Conservation (phyloP, 768 basidiomycete genomes). For the Suillus sp. region DNA sequence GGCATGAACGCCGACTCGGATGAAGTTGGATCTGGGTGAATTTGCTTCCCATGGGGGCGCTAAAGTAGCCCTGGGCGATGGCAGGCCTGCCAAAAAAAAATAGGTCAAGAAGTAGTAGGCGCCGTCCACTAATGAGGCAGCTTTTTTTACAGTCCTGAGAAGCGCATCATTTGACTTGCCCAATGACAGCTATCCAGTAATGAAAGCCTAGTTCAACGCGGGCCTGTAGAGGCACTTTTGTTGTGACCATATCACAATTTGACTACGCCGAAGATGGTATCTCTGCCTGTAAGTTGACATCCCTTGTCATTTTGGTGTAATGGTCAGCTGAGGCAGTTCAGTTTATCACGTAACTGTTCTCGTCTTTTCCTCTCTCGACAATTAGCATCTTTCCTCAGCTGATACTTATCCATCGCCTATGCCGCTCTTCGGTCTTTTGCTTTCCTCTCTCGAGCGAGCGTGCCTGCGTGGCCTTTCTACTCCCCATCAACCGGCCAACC, state of each 20-base stretch:
- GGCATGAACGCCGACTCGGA: neutral
- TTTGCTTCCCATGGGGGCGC: neutral
- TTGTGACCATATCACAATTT: neutral
- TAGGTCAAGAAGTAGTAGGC: neutral
- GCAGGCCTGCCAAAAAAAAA: slow-evolving; percentile 1
- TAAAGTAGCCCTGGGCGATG: neutral
- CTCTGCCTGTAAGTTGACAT: neutral
- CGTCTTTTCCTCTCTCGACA: slow-evolving; percentile 20
- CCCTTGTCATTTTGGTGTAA: slow-evolving; percentile 16
- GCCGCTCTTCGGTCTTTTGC: slow-evolving; percentile 19
- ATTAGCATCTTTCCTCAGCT: slow-evolving; percentile 21
- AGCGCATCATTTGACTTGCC: slow-evolving; percentile 5
- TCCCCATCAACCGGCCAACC: slow-evolving; percentile 31
- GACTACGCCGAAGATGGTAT: slow-evolving; percentile 6
- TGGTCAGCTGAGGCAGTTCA: slow-evolving; percentile 23
- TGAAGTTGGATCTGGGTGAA: slow-evolving; percentile 5
- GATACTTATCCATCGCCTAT: slow-evolving; percentile 22
- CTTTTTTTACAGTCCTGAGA: slow-evolving; percentile 3
- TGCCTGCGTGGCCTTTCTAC: slow-evolving; percentile 20
- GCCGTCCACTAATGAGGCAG: neutral
- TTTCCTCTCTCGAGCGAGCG: slow-evolving; percentile 16
- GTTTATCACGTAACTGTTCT: slow-evolving; percentile 33
- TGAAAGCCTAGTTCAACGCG: slow-evolving; percentile 2
- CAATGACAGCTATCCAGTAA: slow-evolving; percentile 1
- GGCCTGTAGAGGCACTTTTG: slow-evolving; percentile 1